Base-by-base conservation (phyloP, 139 green algal species). In the Monoraphidium neglectum region DNA sequence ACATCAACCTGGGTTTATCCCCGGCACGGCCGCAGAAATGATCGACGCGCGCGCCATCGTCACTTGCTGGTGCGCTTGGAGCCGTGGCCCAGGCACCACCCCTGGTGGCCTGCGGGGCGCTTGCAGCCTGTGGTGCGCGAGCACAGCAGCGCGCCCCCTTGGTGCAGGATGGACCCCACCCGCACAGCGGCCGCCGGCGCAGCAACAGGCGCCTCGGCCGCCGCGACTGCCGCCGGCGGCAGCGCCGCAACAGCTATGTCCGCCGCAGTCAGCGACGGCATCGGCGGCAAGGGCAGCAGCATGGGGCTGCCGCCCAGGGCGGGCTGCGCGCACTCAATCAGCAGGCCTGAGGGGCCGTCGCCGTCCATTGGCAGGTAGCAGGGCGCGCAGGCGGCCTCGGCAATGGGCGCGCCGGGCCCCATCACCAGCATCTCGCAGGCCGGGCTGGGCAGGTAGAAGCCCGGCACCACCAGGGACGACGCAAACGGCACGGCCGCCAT, bases 31-130 rank as follows among this genome's bases (percentile, higher is more conserved):
- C n/a, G n/a, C n/a, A n/a, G n/a, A n/a, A n/a, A n/a, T n/a, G n/a
- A n/a, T n/a, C n/a, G n/a, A n/a, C n/a, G n/a, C n/a, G n/a, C 43
- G 8, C 43, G 8, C 43, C 43, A 8, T 21, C 43, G 43, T 51
- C 43, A 51, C 43, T 51, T 51, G 8, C 12, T 4, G 40, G 40
- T 73, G 6, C 15, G 65, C 75, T 80, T 35, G 61, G 69, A 0
- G 63, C 77, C 76, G 85, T 87, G 82, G 4, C 84, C 84, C 8
- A 81, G 76, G 74, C 84, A 89, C 74, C 87, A 89, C 46, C 84
- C 84, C 60, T 85, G 84, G 51, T 89, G 88, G 32, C 84, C 84
- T 0, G 82, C 77, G 3, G 73, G 66, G 53, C 90, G 87, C 37
- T 77, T 84, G 84, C 88, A 92, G 75, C 84, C 84, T 15, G 68